A percentile compares a stretch with the other conserved stretches of the same genome.
These are phyloP conservation scores for Salvia rosmarinus DNA, from an alignment of 257 asterid species.

Conservation along the genomic window DNA sequence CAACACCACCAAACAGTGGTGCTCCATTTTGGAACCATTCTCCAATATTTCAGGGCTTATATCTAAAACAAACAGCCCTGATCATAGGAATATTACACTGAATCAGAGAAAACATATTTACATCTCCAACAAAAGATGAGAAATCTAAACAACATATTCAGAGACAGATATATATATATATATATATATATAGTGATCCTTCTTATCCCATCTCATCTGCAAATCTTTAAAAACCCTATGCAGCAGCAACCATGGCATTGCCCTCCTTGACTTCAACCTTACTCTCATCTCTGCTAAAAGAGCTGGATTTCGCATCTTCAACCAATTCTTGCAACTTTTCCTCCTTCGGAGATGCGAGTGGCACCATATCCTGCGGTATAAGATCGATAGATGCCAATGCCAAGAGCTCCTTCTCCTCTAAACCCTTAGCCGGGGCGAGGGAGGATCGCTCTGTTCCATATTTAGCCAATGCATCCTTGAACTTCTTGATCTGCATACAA, in stretches of 20 bases:
- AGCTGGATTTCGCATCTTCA: slow-evolving; percentile 32
- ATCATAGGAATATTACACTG: slow-evolving; percentile 17
- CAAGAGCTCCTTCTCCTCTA: slow-evolving; percentile 71
- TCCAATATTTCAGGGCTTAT: slow-evolving; percentile 49
- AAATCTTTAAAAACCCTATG: slow-evolving; percentile 37
- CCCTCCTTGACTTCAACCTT: slow-evolving; percentile 42
- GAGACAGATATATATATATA: not conserved
- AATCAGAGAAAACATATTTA: slow-evolving; percentile 24
- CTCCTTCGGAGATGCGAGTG: slow-evolving; percentile 25
- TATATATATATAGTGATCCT: not conserved
- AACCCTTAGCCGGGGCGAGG: slow-evolving; percentile 73
- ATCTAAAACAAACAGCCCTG: slow-evolving; percentile 59
- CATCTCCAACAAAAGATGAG: slow-evolving; percentile 32
- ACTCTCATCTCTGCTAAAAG: slow-evolving; percentile 39
- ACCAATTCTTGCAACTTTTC: slow-evolving; percentile 44
- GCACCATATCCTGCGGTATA: slow-evolving; percentile 43
- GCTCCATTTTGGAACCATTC: slow-evolving; percentile 22
- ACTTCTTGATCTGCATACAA: slow-evolving; percentile 78
- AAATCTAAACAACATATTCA: not conserved
- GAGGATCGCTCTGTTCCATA: slow-evolving; percentile 64
- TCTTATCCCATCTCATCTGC: slow-evolving; percentile 10
- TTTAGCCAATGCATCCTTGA: slow-evolving; percentile 80
- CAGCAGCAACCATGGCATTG: slow-evolving; percentile 61
- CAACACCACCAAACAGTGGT: slow-evolving; percentile 11
- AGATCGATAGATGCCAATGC: slow-evolving; percentile 67